Base-by-base conservation (phyloP, 768 basidiomycete genomes). In the Mycena latifolia region DNA sequence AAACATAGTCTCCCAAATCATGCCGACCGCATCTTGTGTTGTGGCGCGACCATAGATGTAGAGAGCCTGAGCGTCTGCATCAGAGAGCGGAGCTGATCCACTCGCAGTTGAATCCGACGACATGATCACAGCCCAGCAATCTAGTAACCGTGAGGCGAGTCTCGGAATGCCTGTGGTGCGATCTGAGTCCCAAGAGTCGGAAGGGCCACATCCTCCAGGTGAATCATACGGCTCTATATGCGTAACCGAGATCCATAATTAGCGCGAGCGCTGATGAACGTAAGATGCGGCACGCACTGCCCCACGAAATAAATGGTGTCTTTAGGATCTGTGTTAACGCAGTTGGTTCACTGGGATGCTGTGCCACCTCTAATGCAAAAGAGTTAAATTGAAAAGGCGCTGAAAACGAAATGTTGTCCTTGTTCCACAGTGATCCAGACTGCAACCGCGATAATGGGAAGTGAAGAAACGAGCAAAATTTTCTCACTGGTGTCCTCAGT, bases 1-100 rank as follows among this genome's bases (percentile, higher is more conserved):
- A 18, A 65, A 65, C 9, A 59, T 27, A 2, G 63, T 65, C 45
- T 65, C 63, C 63, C 56, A 65, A 18, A 65, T 65, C 6, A 65
- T 12, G 4, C 63, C 63, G 5, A 65, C 4, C 2, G 57, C 51
- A 31, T 65, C 52, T 51, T 65, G 56, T 1, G 56, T 59, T 47
- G 47, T 54, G 22, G 28, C 37, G 8, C 41, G 63, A 12, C 63
- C 56, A 45, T 41, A 55, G 14, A 22, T 24, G 47, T 46, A 46
- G 17, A 65, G 63, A 48, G 25, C 33, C 10, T 59, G 46, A 14
- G 55, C 41, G 41, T 65, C 63, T 47, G 27, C 14, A 18, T 39
- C 56, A 1, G 63, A 65, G 8, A 58, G 39, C 50, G 61, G 43
- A 35, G 43, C n/a, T 10, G 48, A 61, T 22, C 37, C 25, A 46